Base-by-base conservation (phyloP, 768 basidiomycete species). In the Suillus paluster region DNA sequence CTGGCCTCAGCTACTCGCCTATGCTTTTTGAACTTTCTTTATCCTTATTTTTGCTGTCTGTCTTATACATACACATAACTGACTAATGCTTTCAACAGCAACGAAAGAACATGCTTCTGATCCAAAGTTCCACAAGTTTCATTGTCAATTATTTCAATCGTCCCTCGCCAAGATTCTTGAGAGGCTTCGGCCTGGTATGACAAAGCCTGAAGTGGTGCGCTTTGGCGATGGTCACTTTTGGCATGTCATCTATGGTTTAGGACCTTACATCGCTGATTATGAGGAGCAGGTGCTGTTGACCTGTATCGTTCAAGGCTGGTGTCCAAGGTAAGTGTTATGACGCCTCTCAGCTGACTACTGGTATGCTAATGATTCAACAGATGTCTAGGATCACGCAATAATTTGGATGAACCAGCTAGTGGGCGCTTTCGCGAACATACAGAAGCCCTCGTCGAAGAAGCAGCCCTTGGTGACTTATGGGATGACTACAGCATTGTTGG, bases 71-170 rank as follows among this genome's bases (percentile, higher is more conserved):
- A 2, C n/a, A 21, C 36, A 57, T 23, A 1, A 12, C 42, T 42
- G 38, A 27, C 39, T 39, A 17, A 58, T 23, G 5, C 27, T 42
- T 45, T 57, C 27, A 23, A 30, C 27, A 67, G 66, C 56, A 19
- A 59, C 45, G 5, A 14, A 57, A 15, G 53, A 67, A 52, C 61
- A 67, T 23, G 57, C 64, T 25, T 42, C 62, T 6, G 61, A 67
- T 44, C 15, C 38, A 7, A 50, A 57, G 19, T 75, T 72, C 53
- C 66, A 66, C 11, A 71, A 65, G 15, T 78, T 78, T 59, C 66
- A 65, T 1, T 61, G 69, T 4, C 70, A 74, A 25, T 61, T 76
- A 2, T 75, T 73, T 45, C 75, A 78, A 57, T 49, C 68, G 3
- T 75, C 74, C 0, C 57, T 78, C 1, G 46, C 65, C 10, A 50